Base-by-base conservation (phyloP, 2,329 filamentous ascomycete species). In the Rutstroemia sp. region DNA sequence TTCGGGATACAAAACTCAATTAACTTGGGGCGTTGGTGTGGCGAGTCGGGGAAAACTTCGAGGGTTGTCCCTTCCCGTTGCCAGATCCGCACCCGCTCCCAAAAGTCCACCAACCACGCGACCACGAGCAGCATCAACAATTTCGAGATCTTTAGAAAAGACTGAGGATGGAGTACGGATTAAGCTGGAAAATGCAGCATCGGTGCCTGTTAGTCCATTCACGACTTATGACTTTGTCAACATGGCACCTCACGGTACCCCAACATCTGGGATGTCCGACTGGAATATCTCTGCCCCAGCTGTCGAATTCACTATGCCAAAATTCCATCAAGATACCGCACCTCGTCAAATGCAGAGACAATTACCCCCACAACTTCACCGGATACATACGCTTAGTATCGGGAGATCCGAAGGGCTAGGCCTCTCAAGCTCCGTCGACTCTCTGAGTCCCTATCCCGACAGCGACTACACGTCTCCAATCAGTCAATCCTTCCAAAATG, bases 11-110 rank as follows among this genome's bases (percentile, higher is more conserved):
- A 95, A 95, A 75, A 97, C 92, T 16, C 92, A 92, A 65, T 79
- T 97, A 73, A 97, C 92, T 48, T 97, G 92, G 92, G 91, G 91
- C 44, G 89, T 96, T 48, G 92, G 92, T 51, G 92, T 97, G 58
- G 92, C 92, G 56, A 96, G 92, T 73, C 86, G 92, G 67, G 92
- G 92, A 69, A 97, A 97, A 77, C 83, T 97, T 61, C 84, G 92
- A 60, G 92, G 92, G 41, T 78, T 96, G 64, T 92, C 92, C 56
- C 76, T 95, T 57, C 83, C 83, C 57, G 79, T 86, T 60, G 83
- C 82, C 56, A 84, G 83, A 69, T 79, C 80, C 16, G 72, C 79
- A 21, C 73, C 78, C 2, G 71, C 73, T 2, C 72, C 75, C 7
- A 67, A 62, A 54, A 70, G 67, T 51, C 67, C 67, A 14, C 61